Conservation (phyloP, 441 rosid genomes). For the Geranium incanum region DNA sequence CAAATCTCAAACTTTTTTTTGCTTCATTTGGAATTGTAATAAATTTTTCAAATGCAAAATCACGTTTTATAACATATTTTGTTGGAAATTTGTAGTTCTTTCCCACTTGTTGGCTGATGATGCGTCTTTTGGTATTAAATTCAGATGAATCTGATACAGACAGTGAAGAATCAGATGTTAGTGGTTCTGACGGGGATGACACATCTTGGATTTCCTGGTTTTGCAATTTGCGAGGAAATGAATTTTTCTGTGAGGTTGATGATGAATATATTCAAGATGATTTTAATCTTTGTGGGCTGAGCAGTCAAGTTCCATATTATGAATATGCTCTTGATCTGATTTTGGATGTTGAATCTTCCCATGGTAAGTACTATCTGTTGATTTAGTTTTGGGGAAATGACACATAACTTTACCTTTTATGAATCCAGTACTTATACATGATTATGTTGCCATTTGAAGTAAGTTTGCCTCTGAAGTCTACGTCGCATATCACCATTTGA, state of each 20-base stretch:
- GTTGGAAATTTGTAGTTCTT: background rate
- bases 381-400: background rate
- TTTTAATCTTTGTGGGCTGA: constrained; percentile 82
- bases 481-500: background rate
- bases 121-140: background rate
- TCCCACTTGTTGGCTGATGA: background rate
- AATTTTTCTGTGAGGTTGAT: constrained; percentile 23
- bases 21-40: background rate
- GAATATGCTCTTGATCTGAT: constrained; percentile 86
- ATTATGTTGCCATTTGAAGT: background rate
- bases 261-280: constrained; percentile 93
- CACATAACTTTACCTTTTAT: background rate
- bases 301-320: constrained; percentile 90
- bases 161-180: constrained; percentile 66
- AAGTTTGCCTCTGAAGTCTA: background rate
- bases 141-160: constrained; percentile 69
- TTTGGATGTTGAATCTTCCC: constrained; percentile 81
- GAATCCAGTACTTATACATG: background rate
- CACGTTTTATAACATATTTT: background rate
- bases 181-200: constrained; percentile 90
- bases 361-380: constrained; percentile 41
- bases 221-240: constrained; percentile 82
- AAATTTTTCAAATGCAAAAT: background rate
- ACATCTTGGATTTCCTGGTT: constrained; percentile 98
- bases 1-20: background rate